Conservation (phyloP, 192 early-diverging fungal species). For the Podila minutissima region DNA sequence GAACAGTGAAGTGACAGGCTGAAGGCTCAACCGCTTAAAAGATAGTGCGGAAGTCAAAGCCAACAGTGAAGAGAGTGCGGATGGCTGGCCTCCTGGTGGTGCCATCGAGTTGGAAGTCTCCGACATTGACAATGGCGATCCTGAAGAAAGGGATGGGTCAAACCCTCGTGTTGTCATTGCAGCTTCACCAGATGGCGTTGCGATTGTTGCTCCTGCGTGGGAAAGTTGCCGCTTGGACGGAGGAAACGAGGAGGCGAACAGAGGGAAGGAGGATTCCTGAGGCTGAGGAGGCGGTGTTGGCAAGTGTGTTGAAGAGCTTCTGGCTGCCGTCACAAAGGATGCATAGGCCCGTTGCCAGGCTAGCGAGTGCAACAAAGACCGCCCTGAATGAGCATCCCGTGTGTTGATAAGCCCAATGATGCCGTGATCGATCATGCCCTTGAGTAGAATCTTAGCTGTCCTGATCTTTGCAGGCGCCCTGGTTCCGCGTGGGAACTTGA, state of each 20-base stretch:
- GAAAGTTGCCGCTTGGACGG: background rate
- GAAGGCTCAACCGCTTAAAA: conserved; percentile 35
- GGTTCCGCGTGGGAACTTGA: background rate
- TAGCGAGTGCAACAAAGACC: conserved; percentile 15
- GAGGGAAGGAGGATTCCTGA: background rate
- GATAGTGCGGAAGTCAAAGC: conserved; percentile 22
- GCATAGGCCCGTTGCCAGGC: conserved; percentile 30
- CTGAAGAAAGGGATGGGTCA: background rate
- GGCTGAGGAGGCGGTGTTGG: conserved; percentile 13
- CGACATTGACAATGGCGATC: background rate
- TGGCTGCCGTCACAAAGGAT: conserved; percentile 6
- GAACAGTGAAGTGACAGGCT: conserved; percentile 8
- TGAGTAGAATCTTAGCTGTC: conserved; percentile 28
- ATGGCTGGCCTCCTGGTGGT: background rate
- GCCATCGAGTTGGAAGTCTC: background rate
- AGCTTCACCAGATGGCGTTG: background rate
- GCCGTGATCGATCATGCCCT: conserved; percentile 27
- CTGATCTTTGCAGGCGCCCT: background rate
- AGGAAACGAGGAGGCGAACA: background rate
- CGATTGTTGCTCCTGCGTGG: background rate
- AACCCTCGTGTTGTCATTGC: background rate
- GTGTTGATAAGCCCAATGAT: conserved; percentile 38
- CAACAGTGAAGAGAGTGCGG: conserved; percentile 27
- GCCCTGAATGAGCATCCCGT: conserved; percentile 23
- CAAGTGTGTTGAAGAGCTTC: conserved; percentile 1